Evolutionary conservation across 768 basidiomycete species (phyloP).

Genomic region (Lentinula boryana): DNA sequence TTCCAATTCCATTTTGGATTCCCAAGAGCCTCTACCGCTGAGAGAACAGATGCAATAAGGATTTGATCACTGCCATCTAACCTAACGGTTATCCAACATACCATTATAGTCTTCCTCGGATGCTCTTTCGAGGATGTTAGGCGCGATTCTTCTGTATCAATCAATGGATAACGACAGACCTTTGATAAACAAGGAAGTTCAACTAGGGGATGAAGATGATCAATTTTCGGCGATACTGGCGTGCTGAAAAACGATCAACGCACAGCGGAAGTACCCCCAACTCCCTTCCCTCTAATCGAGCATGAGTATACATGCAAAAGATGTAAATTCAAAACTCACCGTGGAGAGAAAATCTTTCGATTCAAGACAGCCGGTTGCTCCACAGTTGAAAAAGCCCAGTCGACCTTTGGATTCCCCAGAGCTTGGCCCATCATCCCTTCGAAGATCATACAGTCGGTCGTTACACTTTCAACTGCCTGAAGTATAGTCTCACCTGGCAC

Average conservation of each 20-base stretch:
- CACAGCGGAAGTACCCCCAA: background rate
- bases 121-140: background rate
- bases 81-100: background rate
- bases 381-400: background rate
- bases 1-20: background rate
- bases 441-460: background rate
- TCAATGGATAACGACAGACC: background rate
- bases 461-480: background rate
- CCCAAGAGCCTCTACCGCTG: background rate
- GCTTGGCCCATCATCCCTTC: background rate
- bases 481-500: background rate
- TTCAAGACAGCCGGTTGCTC: background rate
- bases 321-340: background rate
- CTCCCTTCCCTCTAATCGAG: background rate
- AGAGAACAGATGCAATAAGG: background rate
- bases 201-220: background rate
- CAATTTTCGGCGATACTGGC: background rate
- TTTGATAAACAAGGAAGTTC: background rate
- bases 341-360: background rate
- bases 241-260: background rate
- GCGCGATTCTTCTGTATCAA: background rate
- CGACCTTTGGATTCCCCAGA: background rate
- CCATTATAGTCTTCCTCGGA: background rate
- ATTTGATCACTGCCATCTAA: background rate
- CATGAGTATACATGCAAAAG: background rate